Evolutionary conservation across 345 rosid species (phyloP), one percentile per base, ranked within the genome.

Genomic region (Odontarrhena argentea): DNA sequence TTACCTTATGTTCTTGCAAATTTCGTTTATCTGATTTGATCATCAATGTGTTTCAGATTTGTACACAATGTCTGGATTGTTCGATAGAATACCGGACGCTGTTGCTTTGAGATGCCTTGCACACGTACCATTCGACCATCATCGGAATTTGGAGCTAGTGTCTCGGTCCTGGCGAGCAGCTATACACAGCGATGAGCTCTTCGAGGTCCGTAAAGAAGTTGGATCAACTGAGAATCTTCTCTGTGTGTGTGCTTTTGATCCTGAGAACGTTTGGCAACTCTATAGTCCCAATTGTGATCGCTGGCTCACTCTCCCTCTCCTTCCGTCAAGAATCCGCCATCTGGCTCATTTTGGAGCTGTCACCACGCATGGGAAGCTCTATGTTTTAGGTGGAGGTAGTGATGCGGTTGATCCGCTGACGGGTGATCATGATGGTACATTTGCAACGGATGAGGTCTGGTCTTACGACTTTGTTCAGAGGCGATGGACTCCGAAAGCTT

Each of bases 91-190:
- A 51, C 99, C 96, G 0, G 97, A 90, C 1, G 94, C 95, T 5
- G 90, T 94, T 60, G 89, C 96, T 60, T 67, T 94, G 61, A 82
- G 97, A 81, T 94, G 97, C 81, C 86, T 94, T n/a, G 99, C 96
- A 11, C 79, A 86, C 59, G 96, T 91, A 53, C 96, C 99, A 3
- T 83, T 88, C 57, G 55, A 79, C 71, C 82, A 76, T 44, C 86
- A 84, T 76, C 97, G 96, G 18, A 86, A 46, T 63, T 47, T 94
- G 67, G 97, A 94, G 71, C 84, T 88, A n/a, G 99, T 94, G 51
- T 90, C 96, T 73, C 96, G 73, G n/a, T 88, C 99, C 28, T 94
- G 99, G 97, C 80, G 78, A 52, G 85, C 91, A 51, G 96, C 88
- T 10, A 58, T 90, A 5, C 88, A 68, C 70, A 88, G 97, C 68